Evolutionary conservation across 192 early-diverging fungal genomes (phyloP).

Genomic region (Lunasporangiospora selenospora): DNA sequence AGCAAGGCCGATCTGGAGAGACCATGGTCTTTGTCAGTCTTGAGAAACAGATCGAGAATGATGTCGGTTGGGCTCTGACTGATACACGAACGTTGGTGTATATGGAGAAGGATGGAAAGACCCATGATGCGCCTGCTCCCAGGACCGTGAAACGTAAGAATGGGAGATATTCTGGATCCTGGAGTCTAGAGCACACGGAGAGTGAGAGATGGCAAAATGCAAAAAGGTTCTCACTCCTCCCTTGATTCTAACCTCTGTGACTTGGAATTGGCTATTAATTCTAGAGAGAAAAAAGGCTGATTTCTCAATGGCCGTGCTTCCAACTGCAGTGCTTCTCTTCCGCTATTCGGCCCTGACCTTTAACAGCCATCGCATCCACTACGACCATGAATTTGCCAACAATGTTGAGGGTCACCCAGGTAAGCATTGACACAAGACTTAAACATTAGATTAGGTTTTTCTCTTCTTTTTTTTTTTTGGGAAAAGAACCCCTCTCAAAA

Average conservation of each 20-base stretch:
- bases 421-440: conserved; percentile 10
- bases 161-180: too few relatives aligned
- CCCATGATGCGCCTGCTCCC: too few relatives aligned
- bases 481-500: too few relatives aligned
- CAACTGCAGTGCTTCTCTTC: conserved; percentile 79
- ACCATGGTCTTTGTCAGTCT: conserved; percentile 72
- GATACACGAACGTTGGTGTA: conserved; percentile 80
- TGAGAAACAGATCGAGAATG: conserved; percentile 68
- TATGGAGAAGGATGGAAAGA: conserved; percentile 41
- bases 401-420: conserved; percentile 72
- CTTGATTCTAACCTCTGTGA: too few relatives aligned
- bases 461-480: too few relatives aligned
- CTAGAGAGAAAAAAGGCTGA: conserved; percentile 63
- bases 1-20: conserved; percentile 58
- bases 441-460: background rate
- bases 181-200: too few relatives aligned
- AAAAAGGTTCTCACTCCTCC: too few relatives aligned
- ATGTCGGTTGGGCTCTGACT: conserved; percentile 61
- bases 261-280: background rate
- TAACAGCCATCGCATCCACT: conserved; percentile 92
- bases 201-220: too few relatives aligned
- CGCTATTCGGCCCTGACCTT: conserved; percentile 90
- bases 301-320: conserved; percentile 60
- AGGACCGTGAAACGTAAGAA: conserved; percentile 49
- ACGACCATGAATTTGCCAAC: conserved; percentile 75